phyloP scores from a whole-genome alignment of 352 stramenopile species.

The Phytophthora europaea region DNA sequence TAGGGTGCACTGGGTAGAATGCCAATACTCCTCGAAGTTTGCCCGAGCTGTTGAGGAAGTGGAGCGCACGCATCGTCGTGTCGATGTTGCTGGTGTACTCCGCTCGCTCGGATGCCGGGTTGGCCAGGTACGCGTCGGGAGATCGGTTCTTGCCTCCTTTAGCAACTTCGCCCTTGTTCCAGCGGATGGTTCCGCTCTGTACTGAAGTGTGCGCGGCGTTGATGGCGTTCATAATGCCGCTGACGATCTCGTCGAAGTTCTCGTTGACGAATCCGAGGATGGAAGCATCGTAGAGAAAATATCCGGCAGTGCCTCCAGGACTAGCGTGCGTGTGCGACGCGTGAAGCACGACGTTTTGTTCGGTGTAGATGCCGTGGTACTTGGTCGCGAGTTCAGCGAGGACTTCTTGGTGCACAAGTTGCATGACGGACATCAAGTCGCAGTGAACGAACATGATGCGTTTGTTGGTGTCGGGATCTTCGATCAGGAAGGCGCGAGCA shows the following conservation, averaged over 20 bases:
- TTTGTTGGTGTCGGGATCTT: slow-evolving; percentile 42
- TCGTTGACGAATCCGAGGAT: slow-evolving; percentile 57
- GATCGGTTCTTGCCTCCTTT: slow-evolving; percentile 73
- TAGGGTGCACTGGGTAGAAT: slow-evolving; percentile 80
- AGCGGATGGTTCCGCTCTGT: slow-evolving; percentile 46
- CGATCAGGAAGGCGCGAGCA: slow-evolving; percentile 66
- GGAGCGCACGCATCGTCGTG: slow-evolving; percentile 71
- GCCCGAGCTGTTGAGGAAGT: slow-evolving; percentile 17
- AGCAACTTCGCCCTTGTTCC: slow-evolving; percentile 35
- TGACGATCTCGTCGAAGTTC: slow-evolving; percentile 71
- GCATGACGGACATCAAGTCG: slow-evolving; percentile 52
- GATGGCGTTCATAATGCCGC: slow-evolving; percentile 69
- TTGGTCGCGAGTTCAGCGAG: slow-evolving; percentile 44
- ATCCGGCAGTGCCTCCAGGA: slow-evolving; percentile 74
- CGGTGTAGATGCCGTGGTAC: slow-evolving; percentile 48
- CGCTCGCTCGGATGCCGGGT: slow-evolving; percentile 62
- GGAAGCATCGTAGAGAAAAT: slow-evolving; percentile 73
- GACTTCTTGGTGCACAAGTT: slow-evolving; percentile 60
- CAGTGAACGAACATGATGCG: slow-evolving; percentile 62
- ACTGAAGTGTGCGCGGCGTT: slow-evolving; percentile 60
- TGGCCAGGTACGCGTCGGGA: slow-evolving; percentile 71
- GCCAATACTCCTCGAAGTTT: slow-evolving; percentile 60
- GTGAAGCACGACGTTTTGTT: slow-evolving; percentile 75
- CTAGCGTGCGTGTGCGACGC: slow-evolving; percentile 86
- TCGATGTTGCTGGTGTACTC: slow-evolving; percentile 70